Conservation (phyloP, 2,329 filamentous ascomycete species). For the Xylaria sp. region DNA sequence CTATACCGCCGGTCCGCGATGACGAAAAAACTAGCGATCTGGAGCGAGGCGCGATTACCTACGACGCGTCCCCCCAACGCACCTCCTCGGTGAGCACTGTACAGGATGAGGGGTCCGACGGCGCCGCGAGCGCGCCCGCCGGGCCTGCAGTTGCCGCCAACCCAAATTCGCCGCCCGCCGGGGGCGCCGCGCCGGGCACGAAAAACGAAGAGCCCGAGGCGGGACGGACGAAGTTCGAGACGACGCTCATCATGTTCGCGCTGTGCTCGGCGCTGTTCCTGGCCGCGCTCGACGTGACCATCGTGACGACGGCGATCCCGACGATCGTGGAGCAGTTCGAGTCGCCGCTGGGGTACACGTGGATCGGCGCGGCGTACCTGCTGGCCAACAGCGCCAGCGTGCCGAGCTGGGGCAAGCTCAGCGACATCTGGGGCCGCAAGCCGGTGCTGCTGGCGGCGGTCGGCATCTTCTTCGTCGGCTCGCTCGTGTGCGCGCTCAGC, state of each 20-base stretch:
- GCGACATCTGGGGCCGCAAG: constrained; percentile 62
- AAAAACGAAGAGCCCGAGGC: constrained; percentile 20
- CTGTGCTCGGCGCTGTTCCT: constrained; percentile 49
- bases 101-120: constrained; percentile 10
- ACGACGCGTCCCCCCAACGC: constrained; percentile 4
- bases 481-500: constrained; percentile 55
- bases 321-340: constrained; percentile 66
- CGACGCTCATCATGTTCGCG: constrained; percentile 36
- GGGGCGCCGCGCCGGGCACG: constrained; percentile 5
- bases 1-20: constrained; percentile 17
- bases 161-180: neutral
- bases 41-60: constrained; percentile 16
- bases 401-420: constrained; percentile 70
- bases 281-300: constrained; percentile 60
- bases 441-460: constrained; percentile 55
- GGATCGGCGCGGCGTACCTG: constrained; percentile 76
- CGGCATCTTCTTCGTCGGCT: constrained; percentile 57
- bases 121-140: constrained; percentile 3
- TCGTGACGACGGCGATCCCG: constrained; percentile 68
- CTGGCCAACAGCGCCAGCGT: constrained; percentile 68
- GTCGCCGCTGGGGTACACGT: constrained; percentile 71
- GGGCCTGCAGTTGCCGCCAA: neutral
- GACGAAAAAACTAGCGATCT: constrained; percentile 24
- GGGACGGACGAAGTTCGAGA: constrained; percentile 34
- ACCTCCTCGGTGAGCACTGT: constrained; percentile 20